phyloP scores from a whole-genome alignment of 371 early-diverging fungal species.

The Apophysomyces trapeziformis region DNA sequence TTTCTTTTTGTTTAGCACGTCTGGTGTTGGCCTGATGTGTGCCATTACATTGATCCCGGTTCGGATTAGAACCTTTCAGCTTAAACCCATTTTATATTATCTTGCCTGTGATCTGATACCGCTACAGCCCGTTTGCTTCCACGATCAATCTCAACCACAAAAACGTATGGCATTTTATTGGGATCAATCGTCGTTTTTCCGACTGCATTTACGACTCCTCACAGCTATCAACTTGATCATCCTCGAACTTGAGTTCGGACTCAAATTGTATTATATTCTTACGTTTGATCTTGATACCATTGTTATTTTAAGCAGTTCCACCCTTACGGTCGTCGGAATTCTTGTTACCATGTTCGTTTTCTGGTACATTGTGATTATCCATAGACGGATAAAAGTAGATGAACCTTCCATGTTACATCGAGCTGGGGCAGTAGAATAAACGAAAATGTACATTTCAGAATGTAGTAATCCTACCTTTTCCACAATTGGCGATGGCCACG shows the following conservation, averaged over 20 bases:
- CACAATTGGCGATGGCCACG: neutral
- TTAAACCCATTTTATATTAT: slow-evolving; percentile 49
- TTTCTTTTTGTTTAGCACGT: slow-evolving; percentile 27
- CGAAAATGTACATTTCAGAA: neutral
- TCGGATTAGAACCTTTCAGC: slow-evolving; percentile 33
- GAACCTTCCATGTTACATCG: slow-evolving; percentile 31
- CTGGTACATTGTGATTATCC: slow-evolving; percentile 31
- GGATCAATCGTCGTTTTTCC: slow-evolving; percentile 31
- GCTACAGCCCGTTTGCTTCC: slow-evolving; percentile 28
- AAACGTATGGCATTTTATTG: slow-evolving; percentile 41
- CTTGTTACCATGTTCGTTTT: slow-evolving; percentile 32
- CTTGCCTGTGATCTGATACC: slow-evolving; percentile 41
- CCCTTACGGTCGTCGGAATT: slow-evolving; percentile 34
- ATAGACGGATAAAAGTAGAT: slow-evolving; percentile 26
- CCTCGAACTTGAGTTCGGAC: slow-evolving; percentile 45
- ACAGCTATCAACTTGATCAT: slow-evolving; percentile 40
- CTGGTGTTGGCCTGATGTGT: slow-evolving; percentile 37
- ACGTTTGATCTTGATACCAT: slow-evolving; percentile 44
- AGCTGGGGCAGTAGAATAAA: slow-evolving; percentile 20
- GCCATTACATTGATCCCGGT: slow-evolving; percentile 41
- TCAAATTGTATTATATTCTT: slow-evolving; percentile 47
- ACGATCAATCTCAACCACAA: slow-evolving; percentile 21
- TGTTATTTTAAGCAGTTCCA: slow-evolving; percentile 39
- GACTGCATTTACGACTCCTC: slow-evolving; percentile 38
- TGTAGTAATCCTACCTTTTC: neutral